Conservation (phyloP, 371 early-diverging fungal genomes). For the Syncephalastrum contaminatum region DNA sequence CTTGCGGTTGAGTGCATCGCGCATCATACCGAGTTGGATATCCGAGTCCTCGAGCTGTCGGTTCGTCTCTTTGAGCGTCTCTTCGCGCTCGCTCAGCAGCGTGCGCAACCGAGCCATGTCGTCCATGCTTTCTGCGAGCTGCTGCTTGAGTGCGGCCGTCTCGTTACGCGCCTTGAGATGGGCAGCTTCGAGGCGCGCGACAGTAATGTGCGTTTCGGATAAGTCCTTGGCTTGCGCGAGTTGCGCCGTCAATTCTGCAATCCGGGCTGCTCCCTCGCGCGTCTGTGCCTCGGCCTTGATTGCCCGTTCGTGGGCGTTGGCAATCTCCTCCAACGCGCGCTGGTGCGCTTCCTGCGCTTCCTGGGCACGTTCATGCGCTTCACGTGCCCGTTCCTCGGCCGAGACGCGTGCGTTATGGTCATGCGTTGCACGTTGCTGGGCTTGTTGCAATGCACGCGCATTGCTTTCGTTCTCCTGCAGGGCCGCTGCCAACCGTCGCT, state of each 20-base stretch:
- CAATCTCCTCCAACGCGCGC: slow-evolving; percentile 44
- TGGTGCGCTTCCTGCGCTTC: slow-evolving; percentile 51
- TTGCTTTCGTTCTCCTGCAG: slow-evolving; percentile 45
- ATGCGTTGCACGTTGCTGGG: slow-evolving; percentile 44
- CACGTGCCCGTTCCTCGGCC: slow-evolving; percentile 51
- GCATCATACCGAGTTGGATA: slow-evolving; percentile 61
- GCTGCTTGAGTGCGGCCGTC: slow-evolving; percentile 49
- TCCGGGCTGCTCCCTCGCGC: slow-evolving; percentile 32
- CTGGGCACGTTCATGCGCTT: slow-evolving; percentile 48
- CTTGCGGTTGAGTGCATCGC: slow-evolving; percentile 60
- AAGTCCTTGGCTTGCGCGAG: slow-evolving; percentile 32
- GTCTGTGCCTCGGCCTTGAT: slow-evolving; percentile 45
- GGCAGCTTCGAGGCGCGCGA: slow-evolving; percentile 58
- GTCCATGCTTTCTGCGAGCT: slow-evolving; percentile 55
- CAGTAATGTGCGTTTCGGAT: slow-evolving; percentile 55
- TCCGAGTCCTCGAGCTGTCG: slow-evolving; percentile 59
- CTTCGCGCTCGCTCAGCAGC: slow-evolving; percentile 49
- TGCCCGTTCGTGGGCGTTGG: slow-evolving; percentile 38
- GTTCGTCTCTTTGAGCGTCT: slow-evolving; percentile 42
- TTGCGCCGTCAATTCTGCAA: slow-evolving; percentile 28
- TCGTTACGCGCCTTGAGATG: slow-evolving; percentile 61
- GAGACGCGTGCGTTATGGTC: slow-evolving; percentile 40
- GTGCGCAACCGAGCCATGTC: slow-evolving; percentile 46
- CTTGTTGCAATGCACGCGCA: slow-evolving; percentile 30
- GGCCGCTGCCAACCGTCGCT: slow-evolving; percentile 45